A percentile compares a stretch with the other conserved stretches of the same genome.
Conservation (phyloP, 345 rosid species). For the Eucalyptus sp. region DNA sequence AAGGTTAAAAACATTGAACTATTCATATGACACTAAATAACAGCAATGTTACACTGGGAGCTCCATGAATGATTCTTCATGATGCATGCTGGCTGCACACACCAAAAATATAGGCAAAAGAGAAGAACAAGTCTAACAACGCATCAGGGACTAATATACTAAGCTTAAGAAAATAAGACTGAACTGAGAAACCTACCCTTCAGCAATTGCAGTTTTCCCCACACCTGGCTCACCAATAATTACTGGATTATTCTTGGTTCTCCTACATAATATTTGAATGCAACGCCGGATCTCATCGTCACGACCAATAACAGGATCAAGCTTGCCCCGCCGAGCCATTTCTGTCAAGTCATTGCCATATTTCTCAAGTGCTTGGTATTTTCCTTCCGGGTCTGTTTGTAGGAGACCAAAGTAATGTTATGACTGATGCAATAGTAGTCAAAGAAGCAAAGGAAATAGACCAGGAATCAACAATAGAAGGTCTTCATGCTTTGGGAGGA, state of each 20-base stretch:
- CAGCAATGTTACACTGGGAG: background rate
- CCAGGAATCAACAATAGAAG: background rate
- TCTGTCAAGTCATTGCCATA: conserved; percentile 94
- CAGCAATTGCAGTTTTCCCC: conserved; percentile 92
- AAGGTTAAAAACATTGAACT: background rate
- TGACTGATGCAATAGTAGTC: background rate
- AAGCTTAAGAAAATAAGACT: background rate
- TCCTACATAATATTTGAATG: conserved; percentile 83
- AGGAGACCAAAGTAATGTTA: background rate
- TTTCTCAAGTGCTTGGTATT: conserved; percentile 73
- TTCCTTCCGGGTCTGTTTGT: conserved; percentile 92
- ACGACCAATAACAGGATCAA: conserved; percentile 92
- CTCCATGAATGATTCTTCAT: background rate
- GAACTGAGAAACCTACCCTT: conserved; percentile 37
- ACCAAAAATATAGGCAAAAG: background rate
- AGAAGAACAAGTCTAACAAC: background rate
- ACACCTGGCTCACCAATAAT: conserved; percentile 98
- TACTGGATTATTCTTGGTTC: conserved; percentile 94
- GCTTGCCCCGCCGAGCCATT: conserved; percentile 90
- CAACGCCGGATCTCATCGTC: conserved; percentile 96
- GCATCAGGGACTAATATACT: background rate
- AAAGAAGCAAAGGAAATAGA: background rate
- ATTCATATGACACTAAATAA: background rate
- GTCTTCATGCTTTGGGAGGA: background rate
- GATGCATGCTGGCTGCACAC: background rate